These are phyloP conservation scores for Zygotorulaspora mrakii DNA, from an alignment of 1,139 yeast genomes.

Conservation along the genomic window DNA sequence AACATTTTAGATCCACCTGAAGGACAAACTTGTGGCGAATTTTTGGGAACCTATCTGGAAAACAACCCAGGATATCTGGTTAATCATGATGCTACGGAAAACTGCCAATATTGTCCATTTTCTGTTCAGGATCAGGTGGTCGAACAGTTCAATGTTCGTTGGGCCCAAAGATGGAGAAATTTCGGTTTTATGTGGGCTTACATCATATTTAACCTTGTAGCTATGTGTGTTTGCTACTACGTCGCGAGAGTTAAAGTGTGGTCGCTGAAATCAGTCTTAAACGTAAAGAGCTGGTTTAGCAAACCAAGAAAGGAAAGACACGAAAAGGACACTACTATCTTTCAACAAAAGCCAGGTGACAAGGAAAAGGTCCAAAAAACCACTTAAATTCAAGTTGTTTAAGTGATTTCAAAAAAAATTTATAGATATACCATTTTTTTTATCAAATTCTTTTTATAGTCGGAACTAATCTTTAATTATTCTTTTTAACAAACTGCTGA, in stretches of 20 bases:
- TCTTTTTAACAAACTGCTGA: too few relatives aligned
- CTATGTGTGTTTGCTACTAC: conserved; percentile 43
- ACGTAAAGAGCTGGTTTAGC: conserved; percentile 37
- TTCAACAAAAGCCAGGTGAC: conserved; percentile 40
- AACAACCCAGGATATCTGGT: conserved; percentile 45
- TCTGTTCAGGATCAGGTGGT: conserved; percentile 44
- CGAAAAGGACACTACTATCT: conserved; percentile 41
- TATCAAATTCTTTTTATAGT: conserved; percentile 2
- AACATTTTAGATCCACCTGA: conserved; percentile 48
- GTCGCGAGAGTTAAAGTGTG: conserved; percentile 37
- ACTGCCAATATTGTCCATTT: conserved; percentile 48
- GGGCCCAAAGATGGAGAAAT: conserved; percentile 54
- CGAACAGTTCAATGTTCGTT: conserved; percentile 40
- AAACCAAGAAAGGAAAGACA: conserved; percentile 42
- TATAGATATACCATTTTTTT: conserved; percentile 5
- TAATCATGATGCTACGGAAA: conserved; percentile 41
- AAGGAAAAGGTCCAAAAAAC: conserved; percentile 33
- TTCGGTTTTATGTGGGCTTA: conserved; percentile 54
- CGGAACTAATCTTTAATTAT: background rate
- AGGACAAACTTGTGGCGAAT: conserved; percentile 47
- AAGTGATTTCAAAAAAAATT: conserved; percentile 27
- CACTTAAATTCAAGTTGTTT: background rate
- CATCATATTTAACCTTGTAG: conserved; percentile 44
- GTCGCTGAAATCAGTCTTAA: conserved; percentile 31
- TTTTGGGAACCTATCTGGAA: conserved; percentile 40